Base-by-base conservation (phyloP, 192 early-diverging fungal species). In the Backusella macrospora region DNA sequence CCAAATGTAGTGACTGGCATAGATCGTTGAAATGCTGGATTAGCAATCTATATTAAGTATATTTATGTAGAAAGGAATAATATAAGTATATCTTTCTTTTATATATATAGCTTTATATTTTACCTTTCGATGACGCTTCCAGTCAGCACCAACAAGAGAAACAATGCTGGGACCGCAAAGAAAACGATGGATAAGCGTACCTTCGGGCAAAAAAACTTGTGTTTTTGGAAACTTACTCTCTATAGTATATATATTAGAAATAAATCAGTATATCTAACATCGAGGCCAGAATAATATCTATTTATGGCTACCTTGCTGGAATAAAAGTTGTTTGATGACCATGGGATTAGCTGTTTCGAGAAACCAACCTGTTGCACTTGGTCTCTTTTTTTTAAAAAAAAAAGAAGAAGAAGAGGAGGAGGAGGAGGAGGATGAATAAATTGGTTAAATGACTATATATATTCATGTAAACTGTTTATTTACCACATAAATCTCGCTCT, bases 51-150 rank as follows among this genome's bases (percentile, higher is more conserved):
- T 23, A 18, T 39, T 21, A 9, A 10, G 29, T 52, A 18, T 5
- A 37, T 37, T 21, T 6, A 23, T 26, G 15, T 21, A 23, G 18
- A 21, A 38, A 15, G 5, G 12, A 18, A 59, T 37, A 6, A 34
- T 29, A 10, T 44, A 34, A 40, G 37, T 26, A 0, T 12, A 9
- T 37, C 6, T 5, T 45, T 29, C 10, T n/a, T 45, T 6, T 47
- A 14, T 16, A 1, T 47, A n/a, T 12, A 48, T 43, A 1, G 6
- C 42, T 43, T 52, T 52, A 48, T 15, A 15, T 48, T 48, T 3
- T 52, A 73, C 73, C 73, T 73, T 66, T 73, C 72, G 46, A 15
- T 65, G 72, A 40, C 72, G 44, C 21, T 39, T 73, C 72, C 72
- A 73, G 21, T 73, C 72, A 21, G 59, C 47, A 4, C 72, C 72